Percentiles rank a stretch among this genome's conserved stretches.
Conservation (phyloP, 208 protist species). For the Wallacemonas sp. region DNA sequence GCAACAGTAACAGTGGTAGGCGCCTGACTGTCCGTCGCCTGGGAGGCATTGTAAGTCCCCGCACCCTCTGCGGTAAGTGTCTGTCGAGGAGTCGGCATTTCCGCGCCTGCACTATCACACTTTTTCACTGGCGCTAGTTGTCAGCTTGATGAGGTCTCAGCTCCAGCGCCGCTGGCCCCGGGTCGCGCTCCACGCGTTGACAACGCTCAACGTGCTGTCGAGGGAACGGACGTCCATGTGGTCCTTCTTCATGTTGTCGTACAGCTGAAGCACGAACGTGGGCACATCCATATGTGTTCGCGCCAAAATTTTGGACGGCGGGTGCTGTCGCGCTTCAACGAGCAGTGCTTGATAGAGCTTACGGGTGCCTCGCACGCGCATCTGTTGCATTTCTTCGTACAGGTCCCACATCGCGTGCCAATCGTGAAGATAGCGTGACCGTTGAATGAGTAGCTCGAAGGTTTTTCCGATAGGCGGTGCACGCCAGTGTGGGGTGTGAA, state of each 20-base stretch:
- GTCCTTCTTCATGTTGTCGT: conserved; percentile 49
- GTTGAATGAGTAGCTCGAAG: conserved; percentile 70
- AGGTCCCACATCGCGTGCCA: conserved; percentile 71
- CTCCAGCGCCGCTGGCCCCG: conserved; percentile 22
- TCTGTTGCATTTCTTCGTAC: conserved; percentile 61
- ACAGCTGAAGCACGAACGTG: conserved; percentile 49
- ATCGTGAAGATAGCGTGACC: conserved; percentile 54
- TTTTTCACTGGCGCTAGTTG: no score
- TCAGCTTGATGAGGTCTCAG: neutral
- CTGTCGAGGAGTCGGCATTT: no score
- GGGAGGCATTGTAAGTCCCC: no score
- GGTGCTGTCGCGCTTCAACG: conserved; percentile 33
- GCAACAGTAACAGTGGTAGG: no score
- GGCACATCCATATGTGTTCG: conserved; percentile 18
- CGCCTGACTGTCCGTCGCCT: no score
- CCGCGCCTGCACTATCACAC: no score
- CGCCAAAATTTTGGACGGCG: conserved; percentile 21
- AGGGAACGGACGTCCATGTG: conserved; percentile 57
- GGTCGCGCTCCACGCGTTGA: conserved; percentile 75
- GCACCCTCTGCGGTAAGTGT: no score
- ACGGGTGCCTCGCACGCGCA: conserved; percentile 39
- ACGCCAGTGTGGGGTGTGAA: conserved; percentile 44
- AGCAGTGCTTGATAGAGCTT: conserved; percentile 63
- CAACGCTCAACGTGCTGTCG: conserved; percentile 42
- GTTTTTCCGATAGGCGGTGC: conserved; percentile 60